These are phyloP conservation scores for Xylaria cubensis DNA, from an alignment of 495 filamentous ascomycete genomes.

Conservation along the genomic window DNA sequence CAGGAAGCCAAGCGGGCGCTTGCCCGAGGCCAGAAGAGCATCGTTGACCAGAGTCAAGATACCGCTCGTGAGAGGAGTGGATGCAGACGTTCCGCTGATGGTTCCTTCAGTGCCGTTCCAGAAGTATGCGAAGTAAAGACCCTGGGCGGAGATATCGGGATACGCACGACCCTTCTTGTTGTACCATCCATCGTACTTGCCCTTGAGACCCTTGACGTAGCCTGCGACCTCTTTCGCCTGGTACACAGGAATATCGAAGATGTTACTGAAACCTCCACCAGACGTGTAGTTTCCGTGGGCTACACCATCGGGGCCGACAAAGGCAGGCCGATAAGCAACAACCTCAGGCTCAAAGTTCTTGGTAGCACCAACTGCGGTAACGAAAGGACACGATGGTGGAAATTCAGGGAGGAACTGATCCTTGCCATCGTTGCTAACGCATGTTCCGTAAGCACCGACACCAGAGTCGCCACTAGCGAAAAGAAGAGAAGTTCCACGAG, in stretches of 20 bases:
- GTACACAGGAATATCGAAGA: conserved; percentile 65
- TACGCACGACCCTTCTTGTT: conserved; percentile 72
- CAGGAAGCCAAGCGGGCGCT: conserved; percentile 70
- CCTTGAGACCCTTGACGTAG: conserved; percentile 61
- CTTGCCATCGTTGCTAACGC: conserved; percentile 71
- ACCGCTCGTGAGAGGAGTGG: conserved; percentile 67
- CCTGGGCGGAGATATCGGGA: conserved; percentile 75
- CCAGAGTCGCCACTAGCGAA: conserved; percentile 77
- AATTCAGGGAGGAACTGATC: conserved; percentile 75
- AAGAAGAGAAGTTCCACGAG: conserved; percentile 77
- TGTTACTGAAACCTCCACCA: conserved; percentile 73
- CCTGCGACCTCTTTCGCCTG: conserved; percentile 61
- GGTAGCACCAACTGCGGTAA: conserved; percentile 77
- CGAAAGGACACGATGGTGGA: conserved; percentile 74
- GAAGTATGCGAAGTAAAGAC: conserved; percentile 45
- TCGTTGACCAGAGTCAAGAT: conserved; percentile 73
- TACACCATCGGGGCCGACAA: conserved; percentile 36
- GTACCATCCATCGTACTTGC: conserved; percentile 40
- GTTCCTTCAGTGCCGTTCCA: conserved; percentile 46
- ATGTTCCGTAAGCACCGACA: conserved; percentile 64
- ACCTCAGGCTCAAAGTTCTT: conserved; percentile 64
- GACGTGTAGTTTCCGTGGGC: conserved; percentile 49
- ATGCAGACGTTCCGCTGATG: conserved; percentile 69
- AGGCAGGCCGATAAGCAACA: conserved; percentile 51
- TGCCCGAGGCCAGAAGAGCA: conserved; percentile 61